Evolutionary conservation across 495 filamentous ascomycete genomes (phyloP).

Genomic region (Neurospora discreta): DNA sequence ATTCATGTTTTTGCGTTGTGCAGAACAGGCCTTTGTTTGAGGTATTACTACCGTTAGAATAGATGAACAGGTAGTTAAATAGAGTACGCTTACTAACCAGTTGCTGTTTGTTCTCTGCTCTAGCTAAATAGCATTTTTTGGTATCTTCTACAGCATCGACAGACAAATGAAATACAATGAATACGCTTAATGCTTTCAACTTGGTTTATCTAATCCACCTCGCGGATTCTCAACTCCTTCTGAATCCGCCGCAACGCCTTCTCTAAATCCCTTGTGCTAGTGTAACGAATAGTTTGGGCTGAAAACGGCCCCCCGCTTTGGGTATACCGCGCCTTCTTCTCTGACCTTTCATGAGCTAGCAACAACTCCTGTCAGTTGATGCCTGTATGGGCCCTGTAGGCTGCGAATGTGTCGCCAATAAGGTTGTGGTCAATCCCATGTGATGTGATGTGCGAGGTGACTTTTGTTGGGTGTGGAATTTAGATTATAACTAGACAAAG

Average conservation of each 20-base stretch:
- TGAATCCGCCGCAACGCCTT: neutral
- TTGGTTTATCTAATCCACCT: neutral
- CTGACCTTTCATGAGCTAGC: neutral
- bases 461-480: too few relatives aligned
- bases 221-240: neutral
- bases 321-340: neutral
- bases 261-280: neutral
- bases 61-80: too few relatives aligned
- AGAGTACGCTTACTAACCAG: too few relatives aligned
- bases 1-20: too few relatives aligned
- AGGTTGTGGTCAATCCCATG: too few relatives aligned
- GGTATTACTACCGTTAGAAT: too few relatives aligned
- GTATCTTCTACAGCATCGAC: neutral
- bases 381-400: too few relatives aligned
- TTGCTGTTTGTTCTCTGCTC: too few relatives aligned
- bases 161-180: neutral
- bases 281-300: neutral
- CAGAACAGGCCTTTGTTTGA: too few relatives aligned
- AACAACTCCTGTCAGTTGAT: neutral
- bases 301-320: neutral
- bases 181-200: neutral
- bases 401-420: too few relatives aligned
- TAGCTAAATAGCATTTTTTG: too few relatives aligned
- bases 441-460: too few relatives aligned
- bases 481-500: neutral